Evolutionary conservation across 2,329 filamentous ascomycete species (phyloP).

Genomic region (Diplocarpon rosae): DNA sequence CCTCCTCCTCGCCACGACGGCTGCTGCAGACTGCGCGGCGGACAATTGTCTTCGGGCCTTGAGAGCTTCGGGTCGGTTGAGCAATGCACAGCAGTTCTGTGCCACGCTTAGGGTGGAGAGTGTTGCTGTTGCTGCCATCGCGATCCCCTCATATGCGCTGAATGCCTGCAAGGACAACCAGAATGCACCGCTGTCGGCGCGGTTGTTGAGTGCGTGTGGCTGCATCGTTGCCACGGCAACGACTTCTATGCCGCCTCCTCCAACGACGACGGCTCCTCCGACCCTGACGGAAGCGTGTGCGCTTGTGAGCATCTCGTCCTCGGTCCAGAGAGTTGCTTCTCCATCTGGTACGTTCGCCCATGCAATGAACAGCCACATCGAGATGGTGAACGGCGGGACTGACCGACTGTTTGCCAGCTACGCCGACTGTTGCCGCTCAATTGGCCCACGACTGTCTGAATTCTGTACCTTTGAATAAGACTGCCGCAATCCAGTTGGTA

Average conservation of each 20-base stretch:
- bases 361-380: no score
- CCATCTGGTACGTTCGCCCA: slow-evolving; percentile 15
- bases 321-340: slow-evolving; percentile 13
- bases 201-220: slow-evolving; percentile 17
- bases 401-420: slow-evolving; percentile 12
- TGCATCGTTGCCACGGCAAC: slow-evolving; percentile 14
- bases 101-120: no score
- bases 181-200: slow-evolving; percentile 9
- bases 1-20: slow-evolving; percentile 10
- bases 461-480: slow-evolving; percentile 22
- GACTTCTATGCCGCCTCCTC: slow-evolving; percentile 4
- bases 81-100: slow-evolving; percentile 28
- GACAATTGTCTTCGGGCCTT: slow-evolving; percentile 32
- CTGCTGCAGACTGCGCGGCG: slow-evolving; percentile 23
- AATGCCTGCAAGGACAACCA: slow-evolving; percentile 11
- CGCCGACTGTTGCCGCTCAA: slow-evolving; percentile 21
- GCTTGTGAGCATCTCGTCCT: slow-evolving; percentile 19
- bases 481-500: slow-evolving; percentile 19
- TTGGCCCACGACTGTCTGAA: slow-evolving; percentile 24
- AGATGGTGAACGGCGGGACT: no score
- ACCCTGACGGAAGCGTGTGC: slow-evolving; percentile 16
- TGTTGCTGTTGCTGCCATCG: no score
- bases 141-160: slow-evolving; percentile 13
- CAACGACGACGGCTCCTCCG: slow-evolving; percentile 2
- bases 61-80: slow-evolving; percentile 26